Percentiles rank a stretch among this genome's conserved stretches.
These are phyloP conservation scores for Diaporthe helianthi DNA, from an alignment of 2,329 filamentous ascomycete genomes.

Conservation along the genomic window DNA sequence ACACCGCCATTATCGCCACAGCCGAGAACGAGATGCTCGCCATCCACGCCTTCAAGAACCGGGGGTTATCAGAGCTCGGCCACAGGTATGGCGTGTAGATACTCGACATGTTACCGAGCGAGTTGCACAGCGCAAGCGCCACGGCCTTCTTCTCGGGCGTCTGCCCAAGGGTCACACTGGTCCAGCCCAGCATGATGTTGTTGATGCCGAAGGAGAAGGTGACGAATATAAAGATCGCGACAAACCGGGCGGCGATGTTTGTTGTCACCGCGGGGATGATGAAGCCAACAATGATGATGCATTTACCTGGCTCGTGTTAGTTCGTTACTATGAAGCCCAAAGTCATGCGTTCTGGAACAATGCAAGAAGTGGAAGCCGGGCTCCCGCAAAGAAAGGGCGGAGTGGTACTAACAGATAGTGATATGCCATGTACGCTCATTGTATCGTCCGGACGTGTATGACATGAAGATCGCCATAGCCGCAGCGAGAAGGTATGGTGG, in stretches of 20 bases:
- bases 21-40: conserved; percentile 12
- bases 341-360: not conserved
- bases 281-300: conserved; percentile 49
- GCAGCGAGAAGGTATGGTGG: conserved; percentile 54
- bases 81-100: conserved; percentile 52
- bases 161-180: conserved; percentile 49
- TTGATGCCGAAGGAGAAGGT: conserved; percentile 50
- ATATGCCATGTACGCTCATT: conserved; percentile 58
- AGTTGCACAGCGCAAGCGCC: conserved; percentile 50
- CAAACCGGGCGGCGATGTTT: conserved; percentile 39
- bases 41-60: conserved; percentile 35
- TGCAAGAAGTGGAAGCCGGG: not conserved
- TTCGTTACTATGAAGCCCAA: not conserved
- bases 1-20: not conserved
- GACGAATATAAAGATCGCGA: conserved; percentile 49
- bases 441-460: conserved; percentile 51
- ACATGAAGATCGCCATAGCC: conserved; percentile 46
- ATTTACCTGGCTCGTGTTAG: conserved; percentile 38
- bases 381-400: too few relatives aligned
- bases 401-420: conserved; percentile 41
- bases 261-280: conserved; percentile 39
- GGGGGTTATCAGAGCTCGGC: conserved; percentile 42
- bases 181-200: conserved; percentile 54
- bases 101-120: conserved; percentile 45
- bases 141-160: conserved; percentile 56